Conservation (phyloP, 768 basidiomycete genomes). For the Phylloporus sp. region DNA sequence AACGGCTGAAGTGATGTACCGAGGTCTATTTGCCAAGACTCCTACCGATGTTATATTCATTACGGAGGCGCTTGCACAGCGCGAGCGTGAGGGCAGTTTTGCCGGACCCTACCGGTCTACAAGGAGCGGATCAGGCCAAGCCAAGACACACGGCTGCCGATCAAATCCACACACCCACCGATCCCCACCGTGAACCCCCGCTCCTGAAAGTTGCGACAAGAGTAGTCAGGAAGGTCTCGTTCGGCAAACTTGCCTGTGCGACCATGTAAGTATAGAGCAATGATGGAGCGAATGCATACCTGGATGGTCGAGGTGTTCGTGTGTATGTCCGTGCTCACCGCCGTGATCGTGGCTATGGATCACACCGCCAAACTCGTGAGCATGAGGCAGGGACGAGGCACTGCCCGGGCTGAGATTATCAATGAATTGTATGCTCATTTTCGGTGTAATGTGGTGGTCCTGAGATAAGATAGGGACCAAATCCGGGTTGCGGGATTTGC, state of each 20-base stretch:
- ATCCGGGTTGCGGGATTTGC: conserved; percentile 8
- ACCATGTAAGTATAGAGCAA: neutral
- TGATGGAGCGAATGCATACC: conserved; percentile 41
- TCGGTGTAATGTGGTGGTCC: too few relatives aligned
- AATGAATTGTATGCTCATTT: conserved; percentile 70
- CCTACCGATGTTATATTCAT: conserved; percentile 87
- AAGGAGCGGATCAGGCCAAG: neutral
- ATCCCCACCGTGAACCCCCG: conserved; percentile 97
- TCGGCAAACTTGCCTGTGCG: conserved; percentile 81
- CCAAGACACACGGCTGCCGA: neutral
- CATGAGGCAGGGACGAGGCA: conserved; percentile 38
- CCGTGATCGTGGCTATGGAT: conserved; percentile 50
- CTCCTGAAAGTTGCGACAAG: conserved; percentile 79
- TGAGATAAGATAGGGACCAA: conserved; percentile 4
- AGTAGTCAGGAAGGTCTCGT: conserved; percentile 87
- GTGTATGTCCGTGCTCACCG: conserved; percentile 89
- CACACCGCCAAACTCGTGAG: conserved; percentile 44
- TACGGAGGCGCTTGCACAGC: conserved; percentile 75
- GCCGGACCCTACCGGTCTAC: conserved; percentile 93
- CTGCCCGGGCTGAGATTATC: conserved; percentile 50
- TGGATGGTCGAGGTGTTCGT: conserved; percentile 86
- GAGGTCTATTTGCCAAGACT: conserved; percentile 1
- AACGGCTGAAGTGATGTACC: conserved; percentile 5
- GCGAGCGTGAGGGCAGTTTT: conserved; percentile 94
- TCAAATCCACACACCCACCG: conserved; percentile 66